phyloP scores from a whole-genome alignment of 2,329 filamentous ascomycete species.

The Biscogniauxia sp. region DNA sequence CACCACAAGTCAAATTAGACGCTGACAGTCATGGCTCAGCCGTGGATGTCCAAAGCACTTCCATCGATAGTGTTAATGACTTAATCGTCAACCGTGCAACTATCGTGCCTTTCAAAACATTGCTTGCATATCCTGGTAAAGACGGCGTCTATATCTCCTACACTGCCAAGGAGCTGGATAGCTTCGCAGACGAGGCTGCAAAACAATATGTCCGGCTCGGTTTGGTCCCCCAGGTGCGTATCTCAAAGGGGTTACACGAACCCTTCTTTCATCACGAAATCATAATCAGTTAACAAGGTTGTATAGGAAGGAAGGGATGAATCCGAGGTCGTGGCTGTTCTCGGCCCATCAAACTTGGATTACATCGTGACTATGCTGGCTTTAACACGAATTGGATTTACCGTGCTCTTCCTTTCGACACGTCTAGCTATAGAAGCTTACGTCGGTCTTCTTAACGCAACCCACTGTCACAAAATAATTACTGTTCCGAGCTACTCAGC shows the following conservation, averaged over 20 bases:
- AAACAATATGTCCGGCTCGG: constrained; percentile 8
- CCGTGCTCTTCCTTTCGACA: constrained; percentile 40
- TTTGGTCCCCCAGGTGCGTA: constrained; percentile 7
- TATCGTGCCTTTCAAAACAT: constrained; percentile 9
- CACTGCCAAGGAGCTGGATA: constrained; percentile 12
- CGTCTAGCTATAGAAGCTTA: constrained; percentile 38
- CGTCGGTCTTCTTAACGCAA: constrained; percentile 35
- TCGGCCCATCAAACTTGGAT: constrained; percentile 37
- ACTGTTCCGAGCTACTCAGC: background rate
- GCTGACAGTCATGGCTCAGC: background rate
- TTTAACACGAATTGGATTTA: constrained; percentile 40
- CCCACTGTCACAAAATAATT: constrained; percentile 32
- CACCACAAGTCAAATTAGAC: constrained; percentile 1
- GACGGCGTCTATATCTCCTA: constrained; percentile 10
- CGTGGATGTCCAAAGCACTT: background rate
- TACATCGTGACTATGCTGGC: constrained; percentile 42
- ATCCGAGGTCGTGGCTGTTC: constrained; percentile 33
- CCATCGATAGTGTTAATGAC: constrained; percentile 14
- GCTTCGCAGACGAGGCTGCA: constrained; percentile 11
- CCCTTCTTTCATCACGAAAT: background rate
- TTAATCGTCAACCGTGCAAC: constrained; percentile 12
- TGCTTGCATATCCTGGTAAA: constrained; percentile 11
- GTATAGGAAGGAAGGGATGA: background rate
- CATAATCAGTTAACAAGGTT: background rate
- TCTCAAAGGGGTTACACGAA: background rate